These are phyloP conservation scores for Cadophora sp. DNA, from an alignment of 2,329 filamentous ascomycete genomes.

Conservation along the genomic window DNA sequence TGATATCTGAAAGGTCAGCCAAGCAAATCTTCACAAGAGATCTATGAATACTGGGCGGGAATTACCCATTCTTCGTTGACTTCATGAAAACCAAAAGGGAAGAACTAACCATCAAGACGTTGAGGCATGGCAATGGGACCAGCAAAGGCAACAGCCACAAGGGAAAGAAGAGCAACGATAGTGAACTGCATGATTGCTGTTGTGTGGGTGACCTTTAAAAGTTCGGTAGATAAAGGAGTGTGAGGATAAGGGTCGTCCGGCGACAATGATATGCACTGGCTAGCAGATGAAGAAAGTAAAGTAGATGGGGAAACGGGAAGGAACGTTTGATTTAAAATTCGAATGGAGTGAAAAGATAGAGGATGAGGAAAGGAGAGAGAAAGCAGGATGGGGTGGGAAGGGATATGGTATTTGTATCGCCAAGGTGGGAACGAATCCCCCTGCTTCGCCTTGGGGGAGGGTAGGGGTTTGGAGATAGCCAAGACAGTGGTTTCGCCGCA, in stretches of 20 bases:
- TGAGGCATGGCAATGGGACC: constrained; percentile 32
- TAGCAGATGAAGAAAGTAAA: constrained; percentile 28
- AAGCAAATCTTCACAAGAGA: not conserved
- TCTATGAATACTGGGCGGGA: not conserved
- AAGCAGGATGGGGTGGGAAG: constrained; percentile 18
- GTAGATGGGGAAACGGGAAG: constrained; percentile 26
- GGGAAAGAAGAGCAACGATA: constrained; percentile 37
- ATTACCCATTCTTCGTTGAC: not conserved
- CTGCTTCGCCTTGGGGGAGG: not conserved
- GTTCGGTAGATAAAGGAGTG: constrained; percentile 15
- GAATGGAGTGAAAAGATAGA: constrained; percentile 23
- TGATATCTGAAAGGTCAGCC: constrained; percentile 26
- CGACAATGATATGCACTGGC: constrained; percentile 35
- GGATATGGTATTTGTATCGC: constrained; percentile 35
- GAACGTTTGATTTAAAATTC: constrained; percentile 30
- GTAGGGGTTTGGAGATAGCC: not conserved
- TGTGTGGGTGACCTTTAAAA: constrained; percentile 24
- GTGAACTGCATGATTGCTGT: constrained; percentile 42
- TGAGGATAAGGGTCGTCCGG: constrained; percentile 40
- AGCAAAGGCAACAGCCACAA: constrained; percentile 40
- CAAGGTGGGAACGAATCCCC: constrained; percentile 14
- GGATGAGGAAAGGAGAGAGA: constrained; percentile 27
- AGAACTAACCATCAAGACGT: constrained; percentile 36
- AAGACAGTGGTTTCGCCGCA: constrained; percentile 25
- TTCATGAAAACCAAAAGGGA: not conserved